A percentile compares a stretch with the other conserved stretches of the same genome.
These are phyloP conservation scores for Medicago arabica DNA, from an alignment of 306 rosid species.

Conservation along the genomic window DNA sequence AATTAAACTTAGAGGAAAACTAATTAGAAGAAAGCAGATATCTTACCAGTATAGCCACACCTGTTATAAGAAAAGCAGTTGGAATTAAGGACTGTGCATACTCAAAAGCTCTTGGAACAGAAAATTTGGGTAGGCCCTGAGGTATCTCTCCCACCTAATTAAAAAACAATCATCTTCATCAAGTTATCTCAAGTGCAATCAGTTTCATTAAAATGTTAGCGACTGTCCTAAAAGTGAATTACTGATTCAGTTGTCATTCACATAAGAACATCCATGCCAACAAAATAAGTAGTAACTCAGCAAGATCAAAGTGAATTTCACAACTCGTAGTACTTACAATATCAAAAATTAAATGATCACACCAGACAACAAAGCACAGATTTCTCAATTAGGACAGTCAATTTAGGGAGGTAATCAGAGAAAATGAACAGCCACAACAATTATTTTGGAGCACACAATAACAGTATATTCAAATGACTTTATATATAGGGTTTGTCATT, in stretches of 20 bases:
- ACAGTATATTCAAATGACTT: slow-evolving; percentile 19
- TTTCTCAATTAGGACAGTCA: slow-evolving; percentile 29
- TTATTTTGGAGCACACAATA: neutral
- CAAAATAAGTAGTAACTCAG: slow-evolving; percentile 32
- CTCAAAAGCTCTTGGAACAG: slow-evolving; percentile 80
- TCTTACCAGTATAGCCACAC: slow-evolving; percentile 95
- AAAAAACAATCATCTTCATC: slow-evolving; percentile 40
- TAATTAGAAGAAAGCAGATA: slow-evolving; percentile 33
- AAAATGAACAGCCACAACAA: slow-evolving; percentile 1
- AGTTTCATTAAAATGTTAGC: slow-evolving; percentile 27
- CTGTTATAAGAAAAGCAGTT: slow-evolving; percentile 90
- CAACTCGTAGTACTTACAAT: neutral
- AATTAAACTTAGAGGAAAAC: slow-evolving; percentile 19
- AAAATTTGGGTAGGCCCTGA: slow-evolving; percentile 87
- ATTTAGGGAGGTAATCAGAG: slow-evolving; percentile 13
- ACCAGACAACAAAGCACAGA: slow-evolving; percentile 28
- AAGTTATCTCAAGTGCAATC: slow-evolving; percentile 4
- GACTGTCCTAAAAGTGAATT: neutral
- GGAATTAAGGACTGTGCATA: slow-evolving; percentile 80
- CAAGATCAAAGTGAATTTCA: slow-evolving; percentile 1
- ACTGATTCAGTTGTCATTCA: slow-evolving; percentile 24
- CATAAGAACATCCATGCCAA: slow-evolving; percentile 34
- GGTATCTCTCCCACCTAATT: slow-evolving; percentile 95
- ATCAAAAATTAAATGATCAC: slow-evolving; percentile 32
- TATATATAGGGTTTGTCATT: neutral